These are phyloP conservation scores for Ceratocystis papillata DNA, from an alignment of 2,329 filamentous ascomycete species.

Conservation along the genomic window DNA sequence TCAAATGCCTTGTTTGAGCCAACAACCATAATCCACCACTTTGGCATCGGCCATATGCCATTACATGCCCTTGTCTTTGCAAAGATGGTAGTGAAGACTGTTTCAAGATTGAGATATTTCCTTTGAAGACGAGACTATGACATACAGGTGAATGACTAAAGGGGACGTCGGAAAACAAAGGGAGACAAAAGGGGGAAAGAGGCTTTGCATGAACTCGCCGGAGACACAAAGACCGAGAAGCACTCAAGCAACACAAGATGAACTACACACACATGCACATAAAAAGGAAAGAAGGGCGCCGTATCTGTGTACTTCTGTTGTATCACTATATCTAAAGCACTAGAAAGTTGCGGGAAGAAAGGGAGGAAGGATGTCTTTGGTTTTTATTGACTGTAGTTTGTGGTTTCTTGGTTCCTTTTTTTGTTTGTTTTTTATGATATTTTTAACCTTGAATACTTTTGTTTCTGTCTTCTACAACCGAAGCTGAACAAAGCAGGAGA, in stretches of 20 bases:
- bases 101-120: too few relatives aligned
- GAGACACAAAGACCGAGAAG: neutral
- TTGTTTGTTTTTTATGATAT: neutral
- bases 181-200: neutral
- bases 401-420: neutral
- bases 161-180: neutral
- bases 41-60: slow-evolving; percentile 4
- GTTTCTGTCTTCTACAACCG: neutral
- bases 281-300: neutral
- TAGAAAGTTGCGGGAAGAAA: neutral
- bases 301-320: slow-evolving; percentile 10
- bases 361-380: neutral
- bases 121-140: neutral
- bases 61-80: neutral
- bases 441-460: slow-evolving; percentile 1
- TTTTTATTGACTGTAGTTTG: neutral
- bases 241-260: too few relatives aligned
- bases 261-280: too few relatives aligned
- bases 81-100: neutral
- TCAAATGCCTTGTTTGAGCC: slow-evolving; percentile 15
- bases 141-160: neutral
- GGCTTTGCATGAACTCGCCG: too few relatives aligned
- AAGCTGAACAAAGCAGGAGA: neutral
- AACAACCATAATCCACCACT: neutral
- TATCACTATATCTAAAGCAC: slow-evolving; percentile 14